Evolutionary conservation across 1,284 basidiomycete genomes (phyloP).

Genomic region (Leccinum pseudoinsigne): DNA sequence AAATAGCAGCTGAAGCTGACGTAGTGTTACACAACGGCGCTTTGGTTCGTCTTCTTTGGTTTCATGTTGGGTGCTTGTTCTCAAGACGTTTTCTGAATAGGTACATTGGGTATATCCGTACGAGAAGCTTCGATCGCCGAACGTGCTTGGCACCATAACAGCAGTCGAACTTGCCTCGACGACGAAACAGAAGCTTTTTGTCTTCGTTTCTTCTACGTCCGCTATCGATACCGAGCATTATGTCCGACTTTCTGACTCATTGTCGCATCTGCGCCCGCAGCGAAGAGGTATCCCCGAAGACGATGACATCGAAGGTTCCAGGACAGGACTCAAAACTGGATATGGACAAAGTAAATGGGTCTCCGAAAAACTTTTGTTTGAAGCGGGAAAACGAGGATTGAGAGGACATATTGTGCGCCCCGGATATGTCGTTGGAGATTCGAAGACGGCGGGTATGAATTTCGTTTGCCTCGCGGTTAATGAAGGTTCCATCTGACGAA

Average conservation of each 20-base stretch:
- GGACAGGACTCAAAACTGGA: constrained; percentile 80
- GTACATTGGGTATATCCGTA: too few relatives aligned
- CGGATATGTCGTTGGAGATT: constrained; percentile 96
- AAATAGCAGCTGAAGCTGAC: too few relatives aligned
- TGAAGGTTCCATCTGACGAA: constrained; percentile 15
- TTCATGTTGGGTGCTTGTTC: too few relatives aligned
- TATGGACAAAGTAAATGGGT: constrained; percentile 99
- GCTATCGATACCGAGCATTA: constrained; percentile 93
- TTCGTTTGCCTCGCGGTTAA: not conserved
- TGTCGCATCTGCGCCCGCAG: constrained; percentile 46
- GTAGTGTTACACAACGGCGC: too few relatives aligned
- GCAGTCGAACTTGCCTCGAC: constrained; percentile 66
- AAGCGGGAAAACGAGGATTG: constrained; percentile 86
- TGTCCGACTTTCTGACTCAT: constrained; percentile 80
- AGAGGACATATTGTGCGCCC: constrained; percentile 90
- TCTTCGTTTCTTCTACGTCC: constrained; percentile 95
- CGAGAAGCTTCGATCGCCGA: too few relatives aligned
- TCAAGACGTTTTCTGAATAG: too few relatives aligned
- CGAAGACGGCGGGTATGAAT: constrained; percentile 73
- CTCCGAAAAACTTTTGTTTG: constrained; percentile 91
- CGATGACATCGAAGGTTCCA: constrained; percentile 91
- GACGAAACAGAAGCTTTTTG: constrained; percentile 77
- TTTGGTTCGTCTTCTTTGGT: too few relatives aligned
- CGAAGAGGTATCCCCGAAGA: constrained; percentile 78
- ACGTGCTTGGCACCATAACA: too few relatives aligned